These are phyloP conservation scores for Ophiostoma tasmaniense DNA, from an alignment of 2,329 filamentous ascomycete genomes.

Conservation along the genomic window DNA sequence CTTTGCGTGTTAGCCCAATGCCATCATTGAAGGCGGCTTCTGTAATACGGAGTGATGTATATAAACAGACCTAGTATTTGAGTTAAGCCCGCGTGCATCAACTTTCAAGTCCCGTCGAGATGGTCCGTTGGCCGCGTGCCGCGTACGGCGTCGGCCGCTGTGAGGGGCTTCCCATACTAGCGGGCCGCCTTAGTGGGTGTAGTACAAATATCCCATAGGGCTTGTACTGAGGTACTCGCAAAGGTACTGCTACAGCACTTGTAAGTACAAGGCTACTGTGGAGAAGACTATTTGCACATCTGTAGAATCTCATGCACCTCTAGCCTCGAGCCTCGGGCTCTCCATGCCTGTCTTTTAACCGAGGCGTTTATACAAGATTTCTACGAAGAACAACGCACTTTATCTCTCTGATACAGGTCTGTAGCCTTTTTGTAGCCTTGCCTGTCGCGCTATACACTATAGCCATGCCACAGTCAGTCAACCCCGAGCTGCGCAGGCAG, in stretches of 20 bases:
- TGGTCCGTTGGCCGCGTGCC: neutral
- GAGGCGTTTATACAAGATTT: neutral
- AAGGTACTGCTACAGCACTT: neutral
- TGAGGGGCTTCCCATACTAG: neutral
- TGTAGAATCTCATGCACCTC: neutral
- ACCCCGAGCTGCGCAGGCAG: conserved; percentile 58
- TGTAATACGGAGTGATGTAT: neutral
- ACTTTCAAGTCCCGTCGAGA: neutral
- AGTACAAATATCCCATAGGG: neutral
- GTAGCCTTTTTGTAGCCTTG: neutral
- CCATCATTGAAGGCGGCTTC: neutral
- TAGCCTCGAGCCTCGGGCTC: conserved; percentile 2
- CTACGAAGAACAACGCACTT: neutral
- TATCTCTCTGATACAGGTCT: neutral
- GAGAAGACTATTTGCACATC: neutral
- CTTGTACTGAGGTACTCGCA: too few species aligned
- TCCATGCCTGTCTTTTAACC: neutral
- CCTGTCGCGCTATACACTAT: neutral
- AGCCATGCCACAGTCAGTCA: conserved; percentile 31
- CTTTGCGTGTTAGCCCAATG: neutral
- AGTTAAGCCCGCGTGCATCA: neutral
- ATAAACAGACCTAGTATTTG: neutral
- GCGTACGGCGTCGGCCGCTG: neutral
- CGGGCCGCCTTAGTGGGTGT: neutral
- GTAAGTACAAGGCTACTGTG: neutral